Base-by-base conservation (phyloP, 352 stramenopile genomes). In the Ophiocytium majus region DNA sequence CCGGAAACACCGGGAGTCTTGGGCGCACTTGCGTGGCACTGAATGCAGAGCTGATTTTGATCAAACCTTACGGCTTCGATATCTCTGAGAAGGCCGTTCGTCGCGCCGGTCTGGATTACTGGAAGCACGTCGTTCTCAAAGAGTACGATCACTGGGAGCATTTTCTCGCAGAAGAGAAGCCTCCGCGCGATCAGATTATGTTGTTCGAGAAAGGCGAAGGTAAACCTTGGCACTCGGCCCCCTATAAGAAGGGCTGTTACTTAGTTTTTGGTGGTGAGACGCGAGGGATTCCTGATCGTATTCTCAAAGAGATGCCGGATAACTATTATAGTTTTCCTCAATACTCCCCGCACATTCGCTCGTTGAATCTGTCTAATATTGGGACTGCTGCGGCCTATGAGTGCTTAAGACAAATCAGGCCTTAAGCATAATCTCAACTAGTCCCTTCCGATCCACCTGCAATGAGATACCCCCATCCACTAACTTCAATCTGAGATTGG, bases 1-100 rank as follows among this genome's bases (percentile, higher is more conserved):
- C 57, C 57, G 57, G 57, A 23, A 71, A 71, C 28, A 71, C 57
- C 57, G 57, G 57, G 57, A 71, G 57, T 71, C 23, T 71, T 28
- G 57, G 57, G 57, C 57, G 57, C 57, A 71, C 57, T 28, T 71
- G 57, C 28, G 57, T 71, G 57, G 57, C 57, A 71, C 57, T 71
- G 19, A 71, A 71, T 28, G 19, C 28, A 23, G 57, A 71, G 28
- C 57, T 71, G 19, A 71, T 71, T 28, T 28, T 71, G 57, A 71
- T 71, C 28, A 71, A 71, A 71, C 57, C 57, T 71, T 71, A 71
- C 28, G 57, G 57, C 57, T 71, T 71, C 28, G 57, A 71, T 23
- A 71, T 71, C 28, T 23, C 23, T 28, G 57, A 71, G 28, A 71
- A 71, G 57, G 57, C 57, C 57, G 57, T 71, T 23, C 23, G 57